Evolutionary conservation across 495 filamentous ascomycete species (phyloP), one percentile per base, ranked within the genome.

Genomic region (Talaromyces thailandensis): DNA sequence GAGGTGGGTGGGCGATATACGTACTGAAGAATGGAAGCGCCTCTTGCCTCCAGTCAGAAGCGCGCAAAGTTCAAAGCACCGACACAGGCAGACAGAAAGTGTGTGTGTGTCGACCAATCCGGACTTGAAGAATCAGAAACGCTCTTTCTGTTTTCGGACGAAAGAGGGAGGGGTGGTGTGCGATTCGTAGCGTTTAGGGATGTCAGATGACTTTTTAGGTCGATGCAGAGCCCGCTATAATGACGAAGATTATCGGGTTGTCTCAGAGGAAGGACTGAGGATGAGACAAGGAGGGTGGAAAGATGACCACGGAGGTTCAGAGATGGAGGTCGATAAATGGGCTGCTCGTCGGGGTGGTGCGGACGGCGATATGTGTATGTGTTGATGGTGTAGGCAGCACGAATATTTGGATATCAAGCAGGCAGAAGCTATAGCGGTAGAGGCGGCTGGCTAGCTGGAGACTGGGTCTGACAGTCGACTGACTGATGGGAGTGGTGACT

Each of bases 191-290:
- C 55, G 55, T 35, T 21, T 51, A 51, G 55, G 55, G 55, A 57
- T 57, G 55, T 57, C 55, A 57, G 55, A 57, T 57, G 55, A 57
- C 51, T 55, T 16, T 55, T 26, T 23, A 45, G 58, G 58, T 48
- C 18, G 25, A 60, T 60, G 58, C 21, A 40, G 35, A 25, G 23
- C 7, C 35, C n/a, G 58, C 16, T 25, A 55, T 55, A 9, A 16
- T 26, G 51, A 55, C 51, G 51, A 55, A n/a, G 26, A n/a, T 28
- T 55, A 55, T 55, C 51, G 7, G 51, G 51, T 55, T 40, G 51
- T 55, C 51, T 55, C 51, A 55, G 51, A 23, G 8, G 18, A 8
- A 52, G 48, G 11, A 7, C 24, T 24, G 24, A 55, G 4, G 51
- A 52, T 52, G 24, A 52, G 18, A 28, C 26, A 55, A 55, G 14